phyloP scores from a whole-genome alignment of 352 stramenopile species.

The Phytopythium montanum region DNA sequence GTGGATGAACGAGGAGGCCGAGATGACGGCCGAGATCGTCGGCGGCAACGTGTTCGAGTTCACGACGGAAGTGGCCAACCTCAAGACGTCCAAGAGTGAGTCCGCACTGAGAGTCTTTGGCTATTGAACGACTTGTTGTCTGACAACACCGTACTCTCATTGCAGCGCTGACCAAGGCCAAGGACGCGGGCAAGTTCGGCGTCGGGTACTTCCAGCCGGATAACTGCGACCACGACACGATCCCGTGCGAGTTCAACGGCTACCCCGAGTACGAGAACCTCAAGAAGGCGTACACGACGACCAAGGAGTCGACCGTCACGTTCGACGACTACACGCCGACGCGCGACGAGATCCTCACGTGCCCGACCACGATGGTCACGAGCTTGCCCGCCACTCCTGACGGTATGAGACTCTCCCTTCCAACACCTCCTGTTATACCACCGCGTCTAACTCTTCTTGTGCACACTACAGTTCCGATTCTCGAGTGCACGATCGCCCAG shows the following conservation, averaged over 20 bases:
- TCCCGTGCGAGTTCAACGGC: constrained; percentile 49
- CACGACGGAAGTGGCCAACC: constrained; percentile 66
- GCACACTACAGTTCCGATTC: constrained; percentile 25
- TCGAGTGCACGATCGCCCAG: constrained; percentile 46
- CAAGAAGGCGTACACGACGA: constrained; percentile 72
- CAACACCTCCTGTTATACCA: background rate
- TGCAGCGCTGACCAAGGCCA: constrained; percentile 33
- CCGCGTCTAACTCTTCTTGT: background rate
- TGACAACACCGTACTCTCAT: background rate
- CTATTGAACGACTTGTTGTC: background rate
- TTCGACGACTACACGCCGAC: constrained; percentile 29
- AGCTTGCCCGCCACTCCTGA: constrained; percentile 28
- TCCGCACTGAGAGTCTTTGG: background rate
- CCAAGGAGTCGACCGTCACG: constrained; percentile 48
- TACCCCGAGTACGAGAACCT: constrained; percentile 76
- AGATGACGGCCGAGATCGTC: constrained; percentile 71
- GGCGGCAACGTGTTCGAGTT: constrained; percentile 84
- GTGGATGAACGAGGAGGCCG: constrained; percentile 80
- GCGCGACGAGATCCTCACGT: constrained; percentile 33
- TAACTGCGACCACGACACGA: constrained; percentile 59
- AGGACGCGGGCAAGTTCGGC: constrained; percentile 64
- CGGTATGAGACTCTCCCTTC: constrained; percentile 13
- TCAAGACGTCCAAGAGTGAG: constrained; percentile 35
- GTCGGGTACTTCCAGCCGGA: constrained; percentile 70
- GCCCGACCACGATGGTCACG: constrained; percentile 33